Conservation (phyloP, 495 filamentous ascomycete species). For the Penicillium macrosclerotiorum region DNA sequence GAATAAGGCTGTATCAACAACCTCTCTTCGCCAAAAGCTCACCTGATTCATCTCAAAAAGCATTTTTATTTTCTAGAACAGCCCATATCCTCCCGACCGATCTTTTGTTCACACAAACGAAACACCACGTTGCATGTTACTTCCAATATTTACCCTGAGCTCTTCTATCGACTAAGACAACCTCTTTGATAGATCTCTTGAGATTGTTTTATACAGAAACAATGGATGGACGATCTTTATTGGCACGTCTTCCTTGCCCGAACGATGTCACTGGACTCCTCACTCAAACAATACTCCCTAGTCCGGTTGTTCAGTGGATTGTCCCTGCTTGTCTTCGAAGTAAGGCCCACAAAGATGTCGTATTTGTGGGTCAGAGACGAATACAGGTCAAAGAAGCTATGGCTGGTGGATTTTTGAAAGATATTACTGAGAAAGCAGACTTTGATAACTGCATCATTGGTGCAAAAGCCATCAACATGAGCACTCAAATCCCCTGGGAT, state of each 20-base stretch:
- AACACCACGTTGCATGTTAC: too few species aligned
- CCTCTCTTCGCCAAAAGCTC: too few species aligned
- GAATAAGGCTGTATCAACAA: too few species aligned
- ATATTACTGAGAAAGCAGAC: conserved; percentile 69
- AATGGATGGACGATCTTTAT: too few species aligned
- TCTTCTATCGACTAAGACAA: too few species aligned
- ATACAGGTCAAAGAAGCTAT: conserved; percentile 64
- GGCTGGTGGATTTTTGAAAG: conserved; percentile 59
- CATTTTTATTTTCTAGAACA: too few species aligned
- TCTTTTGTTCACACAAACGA: too few species aligned
- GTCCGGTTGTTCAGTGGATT: conserved; percentile 73
- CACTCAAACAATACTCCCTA: conserved; percentile 72
- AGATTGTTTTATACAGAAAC: too few species aligned
- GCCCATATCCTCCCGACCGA: too few species aligned
- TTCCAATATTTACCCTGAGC: too few species aligned
- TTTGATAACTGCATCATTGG: conserved; percentile 61
- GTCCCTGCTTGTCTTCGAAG: conserved; percentile 75
- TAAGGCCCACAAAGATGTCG: conserved; percentile 73
- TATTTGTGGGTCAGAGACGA: conserved; percentile 75
- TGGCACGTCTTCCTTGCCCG: neutral
- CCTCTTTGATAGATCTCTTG: too few species aligned
- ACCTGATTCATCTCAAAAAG: too few species aligned
- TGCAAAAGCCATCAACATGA: conserved; percentile 43
- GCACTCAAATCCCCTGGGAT: conserved; percentile 31
- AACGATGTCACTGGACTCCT: conserved; percentile 55